These are phyloP conservation scores for Fraxinus nigra DNA, from an alignment of 305 asterid species.

Conservation along the genomic window DNA sequence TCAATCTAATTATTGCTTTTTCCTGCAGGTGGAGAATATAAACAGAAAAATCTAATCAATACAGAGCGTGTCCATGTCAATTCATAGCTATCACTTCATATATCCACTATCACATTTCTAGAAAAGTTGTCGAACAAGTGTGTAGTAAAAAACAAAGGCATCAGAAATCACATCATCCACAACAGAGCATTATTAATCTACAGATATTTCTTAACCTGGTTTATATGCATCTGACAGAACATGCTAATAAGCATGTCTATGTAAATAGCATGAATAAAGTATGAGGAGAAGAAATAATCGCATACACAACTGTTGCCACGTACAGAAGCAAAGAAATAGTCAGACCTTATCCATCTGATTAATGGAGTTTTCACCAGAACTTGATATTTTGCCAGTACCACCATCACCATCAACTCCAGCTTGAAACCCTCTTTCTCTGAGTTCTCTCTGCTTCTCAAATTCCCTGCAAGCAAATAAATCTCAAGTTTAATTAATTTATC, in stretches of 20 bases:
- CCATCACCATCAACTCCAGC: conserved; percentile 54
- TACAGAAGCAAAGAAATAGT: conserved; percentile 15
- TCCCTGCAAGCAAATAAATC: conserved; percentile 55
- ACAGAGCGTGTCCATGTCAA: background rate
- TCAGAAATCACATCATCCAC: background rate
- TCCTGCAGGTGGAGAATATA: conserved; percentile 39
- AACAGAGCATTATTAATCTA: background rate
- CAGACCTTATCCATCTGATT: conserved; percentile 57
- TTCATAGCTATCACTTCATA: background rate
- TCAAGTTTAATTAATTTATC: background rate
- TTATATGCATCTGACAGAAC: background rate
- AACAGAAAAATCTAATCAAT: background rate
- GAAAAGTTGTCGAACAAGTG: background rate
- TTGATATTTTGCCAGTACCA: conserved; percentile 44
- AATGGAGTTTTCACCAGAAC: conserved; percentile 39
- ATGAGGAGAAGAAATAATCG: background rate
- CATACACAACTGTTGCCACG: background rate
- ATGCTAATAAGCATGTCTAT: conserved; percentile 2
- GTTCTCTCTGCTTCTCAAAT: conserved; percentile 99
- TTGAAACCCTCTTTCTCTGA: conserved; percentile 76
- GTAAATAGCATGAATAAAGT: background rate
- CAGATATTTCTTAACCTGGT: background rate
- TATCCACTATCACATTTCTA: background rate
- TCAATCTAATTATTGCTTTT: conserved; percentile 49
- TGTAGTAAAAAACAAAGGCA: background rate